Evolutionary conservation across 2,329 filamentous ascomycete genomes (phyloP), one percentile per base, ranked within the genome.

Genomic region (Alternaria postmessia): DNA sequence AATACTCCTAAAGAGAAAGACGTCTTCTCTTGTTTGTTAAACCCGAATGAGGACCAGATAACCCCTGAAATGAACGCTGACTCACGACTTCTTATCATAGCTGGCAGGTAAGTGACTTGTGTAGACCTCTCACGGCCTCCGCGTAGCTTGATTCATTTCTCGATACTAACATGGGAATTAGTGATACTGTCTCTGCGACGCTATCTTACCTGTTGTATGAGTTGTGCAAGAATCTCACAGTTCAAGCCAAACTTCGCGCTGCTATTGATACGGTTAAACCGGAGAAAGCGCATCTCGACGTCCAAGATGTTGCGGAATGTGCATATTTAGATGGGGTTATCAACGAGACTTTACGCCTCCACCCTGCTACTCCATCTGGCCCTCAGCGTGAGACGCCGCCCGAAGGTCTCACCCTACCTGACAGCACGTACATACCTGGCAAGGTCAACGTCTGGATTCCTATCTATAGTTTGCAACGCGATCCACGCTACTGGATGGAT

Each of bases 301-400:
- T 66, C 32, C 64, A 71, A 20, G 72, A 76, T 26, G 44, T 76
- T 5, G 60, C 66, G 6, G 68, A 69, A 43, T 70, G 65, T 26
- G 64, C 69, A 1, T 68, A 68, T n/a, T 69, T 77, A 5, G 68
- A 77, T 34, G 75, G 71, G 28, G 67, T 75, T 4, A 74, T 77
- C 51, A 65, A 75, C 47, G 75, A 77, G 48, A 59, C 67, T 7
- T 32, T 77, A 32, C 68, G 74, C 11, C 67, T 77, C 1, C 72
- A 76, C 54, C 73, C 74, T 26, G 66, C 72, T 24, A 74, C 78
- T 2, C 71, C 74, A 6, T 72, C 67, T 1, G 73, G 74, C 43
- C 57, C 77, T 4, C 67, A 70, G 28, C 76, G 77, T 34, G 70
- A 74, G 58, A 76, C 75, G 7, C 74, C 76, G 3, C 66, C 70